Evolutionary conservation across 257 asterid genomes (phyloP), one percentile per base, ranked within the genome.

Genomic region (Scutellaria galericulata): DNA sequence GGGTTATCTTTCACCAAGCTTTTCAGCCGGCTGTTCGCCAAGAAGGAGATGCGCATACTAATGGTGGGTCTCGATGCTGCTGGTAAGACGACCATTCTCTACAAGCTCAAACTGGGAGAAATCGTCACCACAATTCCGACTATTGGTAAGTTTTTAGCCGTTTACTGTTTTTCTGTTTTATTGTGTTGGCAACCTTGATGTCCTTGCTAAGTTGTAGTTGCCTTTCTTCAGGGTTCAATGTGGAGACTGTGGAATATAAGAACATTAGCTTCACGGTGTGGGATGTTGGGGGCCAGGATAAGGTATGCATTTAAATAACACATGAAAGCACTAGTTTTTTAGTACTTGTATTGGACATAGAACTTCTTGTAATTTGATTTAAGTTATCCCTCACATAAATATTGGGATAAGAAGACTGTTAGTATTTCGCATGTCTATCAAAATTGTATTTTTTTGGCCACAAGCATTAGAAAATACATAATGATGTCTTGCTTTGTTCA

Each of bases 231-330:
- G 84, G 84, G 62, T 79, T 79, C 75, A 83, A 83, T 76, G 86
- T 82, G 74, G 86, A 83, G 79, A 83, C 87, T 70, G 87, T 83
- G 69, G 87, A 83, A 57, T 83, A 83, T 40, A 80, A 77, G 73
- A 80, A 83, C 78, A 83, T 83, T 57, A 83, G 87, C 77, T 83
- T 83, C 77, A 83, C 87, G 37, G 87, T 83, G 53, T 83, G 87
- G 87, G 87, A 83, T 77, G 87, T 83, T 7, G 87, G 87, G 1
- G 87, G 87, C 51, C 87, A 80, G 75, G 87, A 83, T 71, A 83
- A 80, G 87, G 87, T 83, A 70, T 66, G 44, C 65, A 48, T 35
- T 57, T 46, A 20, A 54, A 24, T 10, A 45, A 56, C 46, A n/a
- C 31, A 15, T 8, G 60, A 10, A 51, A 37, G 9, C 40, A 24